Base-by-base conservation (phyloP, 805 yeast species). In the Candida glaebosa region DNA sequence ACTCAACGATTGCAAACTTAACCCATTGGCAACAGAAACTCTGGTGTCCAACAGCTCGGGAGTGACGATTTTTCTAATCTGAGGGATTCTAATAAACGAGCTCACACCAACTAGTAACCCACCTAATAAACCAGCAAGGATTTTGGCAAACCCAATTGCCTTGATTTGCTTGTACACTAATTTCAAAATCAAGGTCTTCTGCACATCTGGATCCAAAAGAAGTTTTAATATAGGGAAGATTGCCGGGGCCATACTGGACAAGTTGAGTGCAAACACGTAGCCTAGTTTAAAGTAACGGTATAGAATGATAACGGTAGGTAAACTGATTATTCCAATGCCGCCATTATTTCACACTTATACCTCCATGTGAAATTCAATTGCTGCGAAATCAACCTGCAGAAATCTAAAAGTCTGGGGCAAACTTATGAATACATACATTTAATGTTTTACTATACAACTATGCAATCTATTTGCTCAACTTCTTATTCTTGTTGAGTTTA, bases 61-160 rank as follows among this genome's bases (percentile, higher is more conserved):
- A 17, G 45, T 48, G 31, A 60, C 37, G 36, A 69, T 60, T 50
- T 68, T 68, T 32, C 42, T 44, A 39, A 69, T 68, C 43, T 69
- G 75, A 3, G 75, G 75, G 18, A 68, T 47, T 52, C 64, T 62
- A 42, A 68, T 62, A 14, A 68, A 48, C 33, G 69, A 61, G 18
- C 73, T 64, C 3, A 50, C 64, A 1, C 63, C 72, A 17, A 69
- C 73, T 39, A 62, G 57, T 10, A 55, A 45, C 2, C 65, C 56
- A 3, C 73, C 63, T 14, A 67, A 53, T 14, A 63, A 38, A 24
- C 58, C 50, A 3, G 73, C 55, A 17, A 64, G 48, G 3, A 69
- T 58, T 34, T 57, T 58, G 38, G 64, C 64, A 30, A 55, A 53
- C 3, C 72, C 71, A 20, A 66, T 48, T 20, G 60, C 64, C 40